phyloP scores from a whole-genome alignment of 352 stramenopile species.

The Globisporangium iwayamae region DNA sequence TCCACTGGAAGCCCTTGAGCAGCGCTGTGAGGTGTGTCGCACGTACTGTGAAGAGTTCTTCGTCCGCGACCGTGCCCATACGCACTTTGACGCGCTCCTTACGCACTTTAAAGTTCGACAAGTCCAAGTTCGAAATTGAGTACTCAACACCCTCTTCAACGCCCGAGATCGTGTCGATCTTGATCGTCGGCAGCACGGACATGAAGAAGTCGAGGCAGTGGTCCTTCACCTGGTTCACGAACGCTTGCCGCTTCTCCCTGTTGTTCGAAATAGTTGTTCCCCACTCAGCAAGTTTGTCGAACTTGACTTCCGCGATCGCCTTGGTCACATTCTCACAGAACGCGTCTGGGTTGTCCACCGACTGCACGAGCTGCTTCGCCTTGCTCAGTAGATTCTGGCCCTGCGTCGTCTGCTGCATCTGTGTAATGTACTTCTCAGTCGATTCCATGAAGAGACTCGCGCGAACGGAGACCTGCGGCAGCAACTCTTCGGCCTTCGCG shows the following conservation, averaged over 20 bases:
- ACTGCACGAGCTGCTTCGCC: slow-evolving; percentile 65
- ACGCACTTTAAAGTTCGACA: slow-evolving; percentile 81
- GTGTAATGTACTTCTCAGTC: slow-evolving; percentile 63
- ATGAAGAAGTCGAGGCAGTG: slow-evolving; percentile 86
- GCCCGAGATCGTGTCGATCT: slow-evolving; percentile 77
- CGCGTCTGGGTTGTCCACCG: slow-evolving; percentile 66
- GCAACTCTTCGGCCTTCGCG: slow-evolving; percentile 56
- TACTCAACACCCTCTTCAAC: slow-evolving; percentile 77
- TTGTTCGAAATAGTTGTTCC: slow-evolving; percentile 57
- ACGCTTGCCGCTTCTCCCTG: slow-evolving; percentile 66
- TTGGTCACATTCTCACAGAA: slow-evolving; percentile 76
- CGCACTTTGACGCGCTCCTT: slow-evolving; percentile 85
- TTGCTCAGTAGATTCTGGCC: slow-evolving; percentile 64
- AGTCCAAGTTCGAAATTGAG: slow-evolving; percentile 70
- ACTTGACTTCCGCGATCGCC: slow-evolving; percentile 59
- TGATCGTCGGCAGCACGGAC: slow-evolving; percentile 79
- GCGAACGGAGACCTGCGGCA: slow-evolving; percentile 54
- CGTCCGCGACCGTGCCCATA: slow-evolving; percentile 74
- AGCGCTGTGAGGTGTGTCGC: slow-evolving; percentile 72
- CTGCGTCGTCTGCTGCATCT: slow-evolving; percentile 68
- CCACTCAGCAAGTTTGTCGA: slow-evolving; percentile 70
- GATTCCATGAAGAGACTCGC: slow-evolving; percentile 53
- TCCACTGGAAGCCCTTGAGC: slow-evolving; percentile 84
- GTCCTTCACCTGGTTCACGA: slow-evolving; percentile 78
- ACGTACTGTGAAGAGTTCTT: slow-evolving; percentile 77